Evolutionary conservation across 495 filamentous ascomycete species (phyloP).

Genomic region (Podospora australis): DNA sequence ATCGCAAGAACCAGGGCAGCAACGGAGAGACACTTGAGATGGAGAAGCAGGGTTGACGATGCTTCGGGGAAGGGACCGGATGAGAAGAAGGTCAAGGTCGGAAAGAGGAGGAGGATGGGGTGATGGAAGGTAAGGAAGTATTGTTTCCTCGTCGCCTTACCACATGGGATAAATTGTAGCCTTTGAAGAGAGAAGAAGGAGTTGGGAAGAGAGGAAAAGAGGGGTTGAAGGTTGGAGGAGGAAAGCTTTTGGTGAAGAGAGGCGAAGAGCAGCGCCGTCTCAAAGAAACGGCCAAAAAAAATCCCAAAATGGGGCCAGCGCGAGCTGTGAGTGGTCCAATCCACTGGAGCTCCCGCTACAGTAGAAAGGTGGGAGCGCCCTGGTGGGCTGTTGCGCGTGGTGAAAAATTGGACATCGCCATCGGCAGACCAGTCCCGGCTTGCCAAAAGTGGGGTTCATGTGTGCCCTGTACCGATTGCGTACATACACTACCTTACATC

Average conservation of each 20-base stretch:
- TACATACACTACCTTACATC: no score
- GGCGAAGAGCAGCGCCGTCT: constrained; percentile 7
- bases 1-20: neutral
- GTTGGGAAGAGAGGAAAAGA: constrained; percentile 19
- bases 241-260: constrained; percentile 5
- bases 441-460: neutral
- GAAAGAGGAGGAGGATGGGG: constrained; percentile 9
- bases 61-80: neutral
- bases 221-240: constrained; percentile 16
- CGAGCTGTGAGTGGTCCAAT: neutral
- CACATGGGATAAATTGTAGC: constrained; percentile 3
- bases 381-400: no score
- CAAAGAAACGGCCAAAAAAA: constrained; percentile 7
- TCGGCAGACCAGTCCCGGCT: neutral
- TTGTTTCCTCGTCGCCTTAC: neutral
- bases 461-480: no score
- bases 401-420: neutral
- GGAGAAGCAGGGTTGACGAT: neutral
- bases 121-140: constrained; percentile 5
- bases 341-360: neutral
- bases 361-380: no score
- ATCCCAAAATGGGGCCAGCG: neutral
- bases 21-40: neutral
- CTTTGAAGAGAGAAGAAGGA: constrained; percentile 1
- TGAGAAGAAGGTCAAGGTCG: constrained; percentile 1